Conservation (phyloP, 306 rosid species). For the Potentilla sterilis region DNA sequence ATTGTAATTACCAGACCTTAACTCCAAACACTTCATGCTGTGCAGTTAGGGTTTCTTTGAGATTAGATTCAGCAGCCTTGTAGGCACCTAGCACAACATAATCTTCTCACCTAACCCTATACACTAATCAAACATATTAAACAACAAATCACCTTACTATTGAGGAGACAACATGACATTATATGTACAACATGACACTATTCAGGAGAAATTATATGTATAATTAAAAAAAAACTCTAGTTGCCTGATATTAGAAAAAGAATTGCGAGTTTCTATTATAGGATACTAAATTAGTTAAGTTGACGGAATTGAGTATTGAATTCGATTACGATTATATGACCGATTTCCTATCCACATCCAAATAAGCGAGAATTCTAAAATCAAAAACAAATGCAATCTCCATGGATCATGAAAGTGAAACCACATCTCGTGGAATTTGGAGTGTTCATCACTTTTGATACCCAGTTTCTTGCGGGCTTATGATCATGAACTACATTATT, state of each 20-base stretch:
- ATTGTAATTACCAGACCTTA: slow-evolving; percentile 12
- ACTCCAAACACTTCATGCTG: slow-evolving; percentile 1
- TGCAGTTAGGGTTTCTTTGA: slow-evolving; percentile 4
- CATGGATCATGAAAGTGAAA: background rate
- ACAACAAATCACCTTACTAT: background rate
- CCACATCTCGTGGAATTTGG: background rate
- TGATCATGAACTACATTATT: slow-evolving; percentile 1
- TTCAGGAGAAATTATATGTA: too few relatives aligned
- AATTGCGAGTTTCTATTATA: too few relatives aligned
- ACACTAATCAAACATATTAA: background rate
- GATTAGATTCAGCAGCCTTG: slow-evolving; percentile 3
- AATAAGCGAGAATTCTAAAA: background rate
- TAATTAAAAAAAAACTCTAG: too few relatives aligned
- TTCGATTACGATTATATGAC: background rate
- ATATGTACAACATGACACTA: too few relatives aligned
- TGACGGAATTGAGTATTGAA: too few relatives aligned
- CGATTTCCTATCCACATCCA: background rate
- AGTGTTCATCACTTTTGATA: background rate
- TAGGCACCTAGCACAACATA: slow-evolving; percentile 3
- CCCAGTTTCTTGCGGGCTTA: background rate
- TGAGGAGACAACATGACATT: slow-evolving; percentile 7
- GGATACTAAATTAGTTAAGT: too few relatives aligned
- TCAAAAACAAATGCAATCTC: background rate
- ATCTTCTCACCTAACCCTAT: slow-evolving; percentile 1
- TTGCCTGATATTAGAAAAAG: too few relatives aligned